A percentile compares a stretch with the other conserved stretches of the same genome.
Conservation (phyloP, 441 rosid genomes). For the Erysimum pusillum region DNA sequence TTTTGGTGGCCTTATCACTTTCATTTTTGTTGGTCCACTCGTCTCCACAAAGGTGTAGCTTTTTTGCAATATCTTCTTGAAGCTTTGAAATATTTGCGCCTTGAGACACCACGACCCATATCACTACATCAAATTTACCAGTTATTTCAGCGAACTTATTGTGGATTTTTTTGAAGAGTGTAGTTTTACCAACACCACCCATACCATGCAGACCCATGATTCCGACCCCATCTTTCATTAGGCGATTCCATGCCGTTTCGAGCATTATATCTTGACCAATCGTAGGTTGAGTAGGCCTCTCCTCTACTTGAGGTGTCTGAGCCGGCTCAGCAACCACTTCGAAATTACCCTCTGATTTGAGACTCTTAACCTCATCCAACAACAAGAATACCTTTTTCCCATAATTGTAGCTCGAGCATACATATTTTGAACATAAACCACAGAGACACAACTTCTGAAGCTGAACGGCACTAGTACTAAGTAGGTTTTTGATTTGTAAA, state of each 20-base stretch:
- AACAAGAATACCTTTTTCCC: too few relatives aligned
- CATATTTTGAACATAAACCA: too few relatives aligned
- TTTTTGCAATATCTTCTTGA: conserved; percentile 42
- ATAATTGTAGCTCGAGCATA: too few relatives aligned
- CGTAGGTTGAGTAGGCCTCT: conserved; percentile 8
- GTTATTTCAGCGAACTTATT: conserved; percentile 8
- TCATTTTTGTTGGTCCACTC: neutral
- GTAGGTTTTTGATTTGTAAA: too few relatives aligned
- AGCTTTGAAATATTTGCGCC: conserved; percentile 30
- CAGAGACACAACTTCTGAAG: too few relatives aligned
- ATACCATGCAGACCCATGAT: conserved; percentile 46
- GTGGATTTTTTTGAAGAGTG: conserved; percentile 48
- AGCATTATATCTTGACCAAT: conserved; percentile 41
- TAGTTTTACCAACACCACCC: conserved; percentile 60
- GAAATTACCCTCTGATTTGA: too few relatives aligned
- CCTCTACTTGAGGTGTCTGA: too few relatives aligned
- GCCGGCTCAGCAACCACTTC: too few relatives aligned
- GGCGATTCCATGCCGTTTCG: conserved; percentile 37
- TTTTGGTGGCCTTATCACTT: neutral
- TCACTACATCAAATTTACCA: conserved; percentile 24
- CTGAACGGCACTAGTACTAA: too few relatives aligned
- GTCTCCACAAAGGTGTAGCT: conserved; percentile 3
- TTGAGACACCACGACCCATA: conserved; percentile 50
- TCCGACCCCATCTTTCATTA: conserved; percentile 3
- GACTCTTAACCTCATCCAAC: too few relatives aligned